Evolutionary conservation across 176 grass and related monocot species (phyloP), one percentile per base, ranked within the genome.

Genomic region (Triticum timopheevii): DNA sequence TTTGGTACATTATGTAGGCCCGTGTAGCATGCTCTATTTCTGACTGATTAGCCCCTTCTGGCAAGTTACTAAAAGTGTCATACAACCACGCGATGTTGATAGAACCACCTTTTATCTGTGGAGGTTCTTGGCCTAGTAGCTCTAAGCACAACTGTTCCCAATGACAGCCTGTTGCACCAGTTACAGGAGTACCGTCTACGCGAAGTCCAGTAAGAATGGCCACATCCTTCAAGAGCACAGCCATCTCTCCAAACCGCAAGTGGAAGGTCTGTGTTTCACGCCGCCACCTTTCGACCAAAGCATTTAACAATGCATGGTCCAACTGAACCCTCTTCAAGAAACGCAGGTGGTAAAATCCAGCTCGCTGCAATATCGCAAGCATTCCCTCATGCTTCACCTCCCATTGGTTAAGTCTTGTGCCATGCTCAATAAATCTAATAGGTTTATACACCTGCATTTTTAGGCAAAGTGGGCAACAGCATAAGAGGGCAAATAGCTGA

Each of bases 391-490:
- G 90, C 40, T 25, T 88, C 52, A 88, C 63, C 65, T 88, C 77
- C 90, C 90, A 85, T 45, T 88, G 77, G 72, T 88, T 91, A 84
- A 91, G 77, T 39, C 71, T 85, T 5, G 82, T 84, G 38, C 90
- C 90, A 71, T 91, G 90, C 67, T 91, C 86, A 13, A 91, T 81
- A 44, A 91, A 91, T 82, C 90, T 79, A 76, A 88, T 76, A 82
- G 86, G 90, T 59, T 91, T 91, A 50, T 77, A 85, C 19, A 34
- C 64, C 90, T 91, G 77, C 74, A 91, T 63, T 69, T 80, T 78
- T 78, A 82, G 27, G 10, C 62, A 6, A 80, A 40, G 52, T 40
- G 50, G 12, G 28, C 4, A n/a, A 47, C 31, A n/a, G 36, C 35
- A 28, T 27, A 71, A 49, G 13, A 27, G 85, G 20, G 66, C 65